Conservation (phyloP, 768 basidiomycete species). For the Porpolomopsis calyptriformis region DNA sequence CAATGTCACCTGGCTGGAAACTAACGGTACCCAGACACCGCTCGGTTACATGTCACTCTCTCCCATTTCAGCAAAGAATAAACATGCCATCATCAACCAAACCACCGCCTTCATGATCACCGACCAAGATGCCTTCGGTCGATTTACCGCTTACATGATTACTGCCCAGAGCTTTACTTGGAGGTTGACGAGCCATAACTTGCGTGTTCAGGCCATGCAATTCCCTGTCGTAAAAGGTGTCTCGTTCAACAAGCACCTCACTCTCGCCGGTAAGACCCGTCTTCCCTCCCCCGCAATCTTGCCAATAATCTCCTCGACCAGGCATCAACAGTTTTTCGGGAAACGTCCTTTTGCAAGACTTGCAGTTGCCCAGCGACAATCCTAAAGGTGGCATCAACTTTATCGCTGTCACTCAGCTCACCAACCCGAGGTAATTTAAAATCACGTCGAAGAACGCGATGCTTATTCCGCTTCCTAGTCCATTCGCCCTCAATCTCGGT, state of each 20-base stretch:
- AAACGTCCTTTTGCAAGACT: slow-evolving; percentile 42
- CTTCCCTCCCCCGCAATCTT: neutral
- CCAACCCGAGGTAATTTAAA: slow-evolving; percentile 41
- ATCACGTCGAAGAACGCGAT: neutral
- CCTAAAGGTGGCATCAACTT: slow-evolving; percentile 62
- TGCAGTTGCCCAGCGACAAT: slow-evolving; percentile 57
- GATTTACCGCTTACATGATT: slow-evolving; percentile 54
- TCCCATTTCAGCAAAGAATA: slow-evolving; percentile 37
- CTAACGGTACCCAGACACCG: slow-evolving; percentile 32
- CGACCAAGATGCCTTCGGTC: slow-evolving; percentile 47
- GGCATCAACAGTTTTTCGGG: slow-evolving; percentile 55
- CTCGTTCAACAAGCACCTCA: slow-evolving; percentile 50
- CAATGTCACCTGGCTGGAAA: slow-evolving; percentile 47
- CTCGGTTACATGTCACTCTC: slow-evolving; percentile 47
- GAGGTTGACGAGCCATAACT: slow-evolving; percentile 44
- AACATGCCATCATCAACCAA: slow-evolving; percentile 54
- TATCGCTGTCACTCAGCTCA: slow-evolving; percentile 41
- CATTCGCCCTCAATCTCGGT: slow-evolving; percentile 60
- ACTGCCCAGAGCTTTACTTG: slow-evolving; percentile 60
- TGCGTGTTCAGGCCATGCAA: slow-evolving; percentile 54
- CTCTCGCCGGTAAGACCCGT: slow-evolving; percentile 36
- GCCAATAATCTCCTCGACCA: slow-evolving; percentile 12
- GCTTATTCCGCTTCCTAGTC: slow-evolving; percentile 27
- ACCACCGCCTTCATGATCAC: slow-evolving; percentile 46
- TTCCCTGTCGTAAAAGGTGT: slow-evolving; percentile 60